These are phyloP conservation scores for Suhomyces anneliseae DNA, from an alignment of 1,139 yeast genomes.

Conservation along the genomic window DNA sequence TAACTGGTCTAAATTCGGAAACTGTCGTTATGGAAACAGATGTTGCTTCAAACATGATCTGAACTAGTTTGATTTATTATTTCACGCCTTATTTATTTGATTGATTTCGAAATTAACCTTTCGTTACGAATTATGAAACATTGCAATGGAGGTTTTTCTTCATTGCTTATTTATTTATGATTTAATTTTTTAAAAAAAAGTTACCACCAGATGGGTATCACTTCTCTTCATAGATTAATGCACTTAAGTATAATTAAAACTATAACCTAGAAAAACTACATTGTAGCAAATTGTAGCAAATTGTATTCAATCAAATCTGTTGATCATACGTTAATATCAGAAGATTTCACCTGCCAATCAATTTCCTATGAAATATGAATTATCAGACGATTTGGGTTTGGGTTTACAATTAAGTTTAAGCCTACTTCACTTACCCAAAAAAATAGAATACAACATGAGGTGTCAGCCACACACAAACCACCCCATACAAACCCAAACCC, in stretches of 20 bases:
- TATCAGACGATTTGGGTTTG: too few relatives aligned
- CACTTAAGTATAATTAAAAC: background rate
- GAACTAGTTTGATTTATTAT: background rate
- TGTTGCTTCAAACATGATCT: slow-evolving; percentile 82
- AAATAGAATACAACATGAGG: too few relatives aligned
- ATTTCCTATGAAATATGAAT: too few relatives aligned
- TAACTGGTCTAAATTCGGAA: slow-evolving; percentile 81
- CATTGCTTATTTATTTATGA: slow-evolving; percentile 8
- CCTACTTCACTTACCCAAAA: too few relatives aligned
- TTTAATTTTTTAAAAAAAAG: slow-evolving; percentile 1
- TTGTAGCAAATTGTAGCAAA: too few relatives aligned
- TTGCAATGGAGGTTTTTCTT: background rate
- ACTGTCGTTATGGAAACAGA: slow-evolving; percentile 85
- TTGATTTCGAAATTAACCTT: background rate
- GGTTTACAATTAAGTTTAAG: too few relatives aligned
- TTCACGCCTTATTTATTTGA: slow-evolving; percentile 3
- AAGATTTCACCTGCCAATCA: too few relatives aligned
- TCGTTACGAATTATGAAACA: slow-evolving; percentile 10
- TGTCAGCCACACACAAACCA: too few relatives aligned
- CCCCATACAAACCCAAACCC: too few relatives aligned
- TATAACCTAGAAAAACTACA: too few relatives aligned
- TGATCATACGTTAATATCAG: too few relatives aligned
- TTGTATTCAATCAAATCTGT: too few relatives aligned
- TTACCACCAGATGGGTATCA: background rate
- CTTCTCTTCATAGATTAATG: slow-evolving; percentile 2